phyloP scores from a whole-genome alignment of 768 basidiomycete species.

The Clavulina sp. region DNA sequence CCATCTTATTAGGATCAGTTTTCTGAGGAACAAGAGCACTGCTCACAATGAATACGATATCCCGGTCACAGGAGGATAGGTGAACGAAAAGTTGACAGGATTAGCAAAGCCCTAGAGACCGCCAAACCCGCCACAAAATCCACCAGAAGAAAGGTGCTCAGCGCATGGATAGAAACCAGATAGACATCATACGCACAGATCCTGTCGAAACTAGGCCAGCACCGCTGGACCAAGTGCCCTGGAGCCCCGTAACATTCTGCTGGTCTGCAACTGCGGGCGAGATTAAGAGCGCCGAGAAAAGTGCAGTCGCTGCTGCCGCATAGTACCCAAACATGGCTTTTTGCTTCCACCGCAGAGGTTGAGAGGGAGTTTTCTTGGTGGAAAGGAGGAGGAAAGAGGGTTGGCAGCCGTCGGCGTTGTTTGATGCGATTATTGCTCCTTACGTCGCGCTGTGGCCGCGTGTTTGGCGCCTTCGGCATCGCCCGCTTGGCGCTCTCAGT shows the following conservation, averaged over 20 bases:
- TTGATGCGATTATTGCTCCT: no score
- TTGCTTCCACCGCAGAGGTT: no score
- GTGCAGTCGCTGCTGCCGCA: no score
- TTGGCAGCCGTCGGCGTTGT: no score
- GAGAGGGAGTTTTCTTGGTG: no score
- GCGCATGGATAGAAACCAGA: not conserved
- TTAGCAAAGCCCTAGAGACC: constrained; percentile 55
- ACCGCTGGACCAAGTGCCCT: constrained; percentile 79
- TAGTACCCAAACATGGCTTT: no score
- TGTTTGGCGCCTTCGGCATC: no score
- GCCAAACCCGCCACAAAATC: not conserved
- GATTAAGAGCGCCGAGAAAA: no score
- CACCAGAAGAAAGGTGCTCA: not conserved
- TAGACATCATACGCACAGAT: constrained; percentile 35
- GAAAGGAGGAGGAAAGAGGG: no score
- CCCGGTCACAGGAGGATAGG: constrained; percentile 71
- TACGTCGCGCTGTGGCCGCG: no score
- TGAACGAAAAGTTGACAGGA: constrained; percentile 68
- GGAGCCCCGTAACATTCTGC: constrained; percentile 44
- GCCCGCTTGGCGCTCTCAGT: no score
- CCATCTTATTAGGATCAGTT: not conserved
- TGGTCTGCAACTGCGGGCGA: no score
- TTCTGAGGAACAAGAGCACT: not conserved
- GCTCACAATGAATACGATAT: constrained; percentile 81
- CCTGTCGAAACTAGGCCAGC: constrained; percentile 64